Conservation (phyloP, 2,329 filamentous ascomycete species). For the Pseudopithomyces maydicus region DNA sequence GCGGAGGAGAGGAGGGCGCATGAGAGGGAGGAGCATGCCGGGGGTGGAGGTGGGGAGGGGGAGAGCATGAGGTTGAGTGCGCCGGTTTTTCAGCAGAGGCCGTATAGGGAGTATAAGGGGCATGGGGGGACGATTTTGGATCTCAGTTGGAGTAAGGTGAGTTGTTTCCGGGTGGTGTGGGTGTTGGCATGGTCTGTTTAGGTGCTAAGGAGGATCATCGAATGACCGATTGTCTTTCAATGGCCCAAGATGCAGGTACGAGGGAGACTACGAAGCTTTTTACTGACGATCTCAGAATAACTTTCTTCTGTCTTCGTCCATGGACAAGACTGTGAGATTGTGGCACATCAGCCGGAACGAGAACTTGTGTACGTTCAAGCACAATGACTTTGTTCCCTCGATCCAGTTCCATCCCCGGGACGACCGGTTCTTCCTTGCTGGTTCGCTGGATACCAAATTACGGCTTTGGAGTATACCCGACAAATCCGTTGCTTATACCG, state of each 20-base stretch:
- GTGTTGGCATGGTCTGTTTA: too few relatives aligned
- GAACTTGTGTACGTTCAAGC: slow-evolving; percentile 91
- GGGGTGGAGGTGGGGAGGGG: slow-evolving; percentile 51
- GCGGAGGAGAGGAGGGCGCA: slow-evolving; percentile 76
- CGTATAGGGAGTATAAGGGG: slow-evolving; percentile 78
- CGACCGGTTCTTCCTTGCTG: slow-evolving; percentile 94
- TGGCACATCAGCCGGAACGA: slow-evolving; percentile 89
- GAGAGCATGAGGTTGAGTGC: slow-evolving; percentile 74
- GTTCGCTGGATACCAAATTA: slow-evolving; percentile 85
- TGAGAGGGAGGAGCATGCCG: slow-evolving; percentile 72
- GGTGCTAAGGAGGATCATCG: too few relatives aligned
- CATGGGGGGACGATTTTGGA: slow-evolving; percentile 88
- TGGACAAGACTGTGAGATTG: slow-evolving; percentile 95
- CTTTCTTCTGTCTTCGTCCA: slow-evolving; percentile 91
- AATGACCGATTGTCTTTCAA: too few relatives aligned
- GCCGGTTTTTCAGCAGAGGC: slow-evolving; percentile 83
- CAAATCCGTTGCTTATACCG: slow-evolving; percentile 85
- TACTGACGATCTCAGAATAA: slow-evolving; percentile 67
- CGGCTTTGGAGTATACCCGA: slow-evolving; percentile 97
- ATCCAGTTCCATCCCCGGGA: slow-evolving; percentile 94
- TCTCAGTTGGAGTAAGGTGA: slow-evolving; percentile 86
- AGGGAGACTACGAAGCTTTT: background rate
- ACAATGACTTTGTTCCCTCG: slow-evolving; percentile 92
- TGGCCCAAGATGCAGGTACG: too few relatives aligned
- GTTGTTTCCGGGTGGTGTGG: background rate